Evolutionary conservation across 257 asterid species (phyloP).

Genomic region (Capsicum pubescens): DNA sequence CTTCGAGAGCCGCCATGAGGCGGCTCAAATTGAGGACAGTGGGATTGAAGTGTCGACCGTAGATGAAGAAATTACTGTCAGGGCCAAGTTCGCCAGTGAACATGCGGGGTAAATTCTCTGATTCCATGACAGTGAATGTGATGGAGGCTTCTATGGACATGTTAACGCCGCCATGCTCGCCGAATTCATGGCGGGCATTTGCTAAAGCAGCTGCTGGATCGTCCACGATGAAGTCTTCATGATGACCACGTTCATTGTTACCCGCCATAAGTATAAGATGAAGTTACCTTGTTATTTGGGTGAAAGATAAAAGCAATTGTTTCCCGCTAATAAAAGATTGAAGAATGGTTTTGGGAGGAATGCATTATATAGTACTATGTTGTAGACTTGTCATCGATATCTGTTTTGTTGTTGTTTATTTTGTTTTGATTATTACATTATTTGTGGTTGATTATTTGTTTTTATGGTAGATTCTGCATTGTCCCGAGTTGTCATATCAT

Average conservation of each 20-base stretch:
- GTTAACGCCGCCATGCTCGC: conserved; percentile 98
- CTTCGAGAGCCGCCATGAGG: conserved; percentile 24
- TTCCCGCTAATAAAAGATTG: not conserved
- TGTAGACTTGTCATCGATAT: no score
- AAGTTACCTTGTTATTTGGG: not conserved
- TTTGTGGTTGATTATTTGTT: no score
- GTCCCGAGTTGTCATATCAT: no score
- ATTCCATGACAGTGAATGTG: conserved; percentile 96
- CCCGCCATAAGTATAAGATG: conserved; percentile 51
- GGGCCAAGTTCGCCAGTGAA: conserved; percentile 90
- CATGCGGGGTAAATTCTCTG: conserved; percentile 90
- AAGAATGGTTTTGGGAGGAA: not conserved
- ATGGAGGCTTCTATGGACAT: conserved; percentile 99
- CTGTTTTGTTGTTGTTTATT: no score
- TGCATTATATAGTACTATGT: not conserved
- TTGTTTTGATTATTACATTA: no score
- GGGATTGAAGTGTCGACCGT: conserved; percentile 97
- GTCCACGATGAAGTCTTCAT: no score
- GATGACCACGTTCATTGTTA: not conserved
- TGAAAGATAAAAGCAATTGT: not conserved
- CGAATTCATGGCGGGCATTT: conserved; percentile 85
- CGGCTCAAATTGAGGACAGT: conserved; percentile 77
- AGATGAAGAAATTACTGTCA: conserved; percentile 84
- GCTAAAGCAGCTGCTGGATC: conserved; percentile 79
- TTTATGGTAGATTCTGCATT: no score